Base-by-base conservation (phyloP, 2,329 filamentous ascomycete species). In the Emmonsia crescens region DNA sequence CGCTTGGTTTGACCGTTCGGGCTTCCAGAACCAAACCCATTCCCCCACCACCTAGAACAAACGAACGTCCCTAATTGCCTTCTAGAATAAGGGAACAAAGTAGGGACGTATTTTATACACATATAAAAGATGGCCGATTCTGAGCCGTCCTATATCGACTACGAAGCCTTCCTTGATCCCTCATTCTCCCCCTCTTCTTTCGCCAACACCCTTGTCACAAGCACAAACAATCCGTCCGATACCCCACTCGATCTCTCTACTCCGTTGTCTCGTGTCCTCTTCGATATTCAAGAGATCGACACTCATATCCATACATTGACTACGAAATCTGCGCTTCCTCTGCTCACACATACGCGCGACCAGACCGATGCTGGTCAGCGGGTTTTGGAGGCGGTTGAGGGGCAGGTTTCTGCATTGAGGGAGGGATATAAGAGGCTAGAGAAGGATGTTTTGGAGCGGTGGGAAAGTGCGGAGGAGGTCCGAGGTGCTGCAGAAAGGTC, bases 241-340 rank as follows among this genome's bases (percentile, higher is more conserved):
- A 87, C 87, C 1, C 89, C 91, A 6, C 84, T 97, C 69, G 94
- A 99, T 74, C 88, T 99, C 62, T 93, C 91, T 5, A 97, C 94
- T 19, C 93, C 94, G 2, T 83, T 99, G 56, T 96, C 92, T 5
- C 86, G 91, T 60, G 92, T 96, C 5, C 85, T 97, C 6, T 99
- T 99, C 76, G 94, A 99, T 75, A 87, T 94, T 2, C 94, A 97
- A 73, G 94, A 97, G 76, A 88, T 99, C 66, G 93, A 97, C 76
- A 96, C 92, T 0, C 91, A 96, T 72, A 96, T 99, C 65, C 91
- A 99, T 74, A 83, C 85, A 3, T 82, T 97, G 48, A 95, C 93
- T 5, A 94, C 91, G 2, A 87, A 89, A 65, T 89, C 87, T 33
- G 91, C 94, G 2, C 78, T 93, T 0, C 89, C 91, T 0, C 81